Base-by-base conservation (phyloP, 1,284 basidiomycete genomes). In the Ceratobasidium sp. region DNA sequence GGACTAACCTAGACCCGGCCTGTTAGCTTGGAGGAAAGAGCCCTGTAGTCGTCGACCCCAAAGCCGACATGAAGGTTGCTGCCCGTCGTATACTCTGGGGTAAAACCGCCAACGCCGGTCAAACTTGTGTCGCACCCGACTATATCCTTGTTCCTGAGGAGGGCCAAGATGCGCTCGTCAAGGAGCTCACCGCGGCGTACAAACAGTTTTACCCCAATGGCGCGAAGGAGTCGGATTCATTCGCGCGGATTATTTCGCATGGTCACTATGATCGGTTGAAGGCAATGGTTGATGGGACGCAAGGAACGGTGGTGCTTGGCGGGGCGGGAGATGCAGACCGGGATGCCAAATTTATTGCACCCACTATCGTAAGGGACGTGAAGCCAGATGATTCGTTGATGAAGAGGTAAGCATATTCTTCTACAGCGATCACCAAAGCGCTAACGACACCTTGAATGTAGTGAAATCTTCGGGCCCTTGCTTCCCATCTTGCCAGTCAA, bases 21-120 rank as follows among this genome's bases (percentile, higher is more conserved):
- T 17, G 51, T 44, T 31, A 91, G 82, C 86, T 93, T 8, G 92
- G 92, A 36, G 92, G 93, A 69, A 97, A 97, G 84, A 93, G 90
- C 22, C 95, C 96, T 1, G 92, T 91, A 15, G 88, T 96, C 78
- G 84, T 97, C 64, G 92, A 96, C 80, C 85, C 91, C 0, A 85
- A 77, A 45, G 87, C 87, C 76, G 89, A 93, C 80, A 81, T 93
- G 73, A 84, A 87, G 72, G 81, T 85, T 9, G 85, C 89, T 0
- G 90, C 90, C 0, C 86, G 85, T 57, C 87, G 93, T 17, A 85
- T 94, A 60, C 83, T 96, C 47, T 95, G 93, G 90, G 94, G 94
- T 67, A 96, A 95, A 82, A 83, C 88, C 31, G 84, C 88, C 69
- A 95, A 94, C 79, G 87, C 87, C 0, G 93, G 94, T 0, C 94